Percentiles rank a stretch among this genome's conserved stretches.
Evolutionary conservation across 148 eudicot genomes (phyloP).

Genomic region (Bassia scoparia): DNA sequence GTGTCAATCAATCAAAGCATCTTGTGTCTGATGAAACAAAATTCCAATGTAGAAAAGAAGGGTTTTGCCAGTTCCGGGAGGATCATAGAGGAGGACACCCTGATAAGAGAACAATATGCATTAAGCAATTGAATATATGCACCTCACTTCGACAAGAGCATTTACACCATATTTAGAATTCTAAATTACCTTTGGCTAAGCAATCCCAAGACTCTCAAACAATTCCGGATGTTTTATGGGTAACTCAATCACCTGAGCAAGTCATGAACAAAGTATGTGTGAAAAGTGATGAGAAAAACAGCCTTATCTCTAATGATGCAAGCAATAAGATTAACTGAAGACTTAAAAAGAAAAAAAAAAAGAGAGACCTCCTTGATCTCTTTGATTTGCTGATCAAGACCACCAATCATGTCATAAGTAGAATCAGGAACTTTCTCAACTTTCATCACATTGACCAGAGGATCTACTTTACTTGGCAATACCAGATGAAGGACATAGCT

Average conservation of each 20-base stretch:
- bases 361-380: slow-evolving; percentile 67
- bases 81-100: slow-evolving; percentile 92
- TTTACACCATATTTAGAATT: neutral
- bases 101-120: slow-evolving; percentile 26
- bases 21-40: neutral
- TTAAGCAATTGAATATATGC: neutral
- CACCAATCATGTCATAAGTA: slow-evolving; percentile 77
- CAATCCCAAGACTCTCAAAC: slow-evolving; percentile 65
- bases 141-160: neutral
- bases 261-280: slow-evolving; percentile 1
- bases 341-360: neutral
- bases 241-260: slow-evolving; percentile 56
- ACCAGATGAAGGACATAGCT: slow-evolving; percentile 67
- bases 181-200: slow-evolving; percentile 60
- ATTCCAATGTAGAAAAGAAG: slow-evolving; percentile 6
- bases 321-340: neutral
- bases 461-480: slow-evolving; percentile 71
- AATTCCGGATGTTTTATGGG: slow-evolving; percentile 66
- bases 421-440: slow-evolving; percentile 85
- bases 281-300: neutral
- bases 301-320: neutral
- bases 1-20: neutral
- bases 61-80: slow-evolving; percentile 94
- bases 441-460: slow-evolving; percentile 73
- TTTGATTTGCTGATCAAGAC: slow-evolving; percentile 73